These are phyloP conservation scores for Pythium folliculosum DNA, from an alignment of 352 stramenopile genomes.

Conservation along the genomic window DNA sequence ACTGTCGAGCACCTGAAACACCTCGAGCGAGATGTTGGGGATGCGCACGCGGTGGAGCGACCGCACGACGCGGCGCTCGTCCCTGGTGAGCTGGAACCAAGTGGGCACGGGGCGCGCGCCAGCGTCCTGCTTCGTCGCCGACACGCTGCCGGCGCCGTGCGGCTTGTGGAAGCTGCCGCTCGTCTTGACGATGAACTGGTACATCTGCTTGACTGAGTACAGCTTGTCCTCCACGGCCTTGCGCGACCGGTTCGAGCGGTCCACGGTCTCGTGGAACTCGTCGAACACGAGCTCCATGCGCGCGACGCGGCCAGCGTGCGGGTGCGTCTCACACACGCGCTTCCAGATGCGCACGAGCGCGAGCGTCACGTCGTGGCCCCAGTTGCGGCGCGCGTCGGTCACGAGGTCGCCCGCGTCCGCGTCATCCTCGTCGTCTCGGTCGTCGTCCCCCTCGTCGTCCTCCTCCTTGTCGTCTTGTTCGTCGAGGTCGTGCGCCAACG, in stretches of 20 bases:
- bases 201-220: conserved; percentile 73
- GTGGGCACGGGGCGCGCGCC: conserved; percentile 22
- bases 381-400: conserved; percentile 53
- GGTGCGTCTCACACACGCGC: conserved; percentile 39
- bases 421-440: background rate
- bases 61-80: conserved; percentile 52
- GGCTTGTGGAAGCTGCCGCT: conserved; percentile 47
- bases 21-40: conserved; percentile 57
- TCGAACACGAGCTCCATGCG: conserved; percentile 58
- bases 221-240: conserved; percentile 73
- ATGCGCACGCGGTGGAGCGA: conserved; percentile 57
- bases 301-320: conserved; percentile 39
- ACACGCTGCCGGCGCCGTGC: conserved; percentile 9
- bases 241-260: conserved; percentile 46
- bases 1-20: conserved; percentile 58
- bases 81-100: conserved; percentile 63
- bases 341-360: conserved; percentile 60
- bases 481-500: background rate
- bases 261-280: conserved; percentile 44
- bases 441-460: background rate
- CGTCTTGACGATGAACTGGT: conserved; percentile 67
- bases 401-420: conserved; percentile 12
- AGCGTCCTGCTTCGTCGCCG: background rate
- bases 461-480: background rate
- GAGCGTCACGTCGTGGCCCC: conserved; percentile 53